Evolutionary conservation across 2,329 filamentous ascomycete genomes (phyloP), one percentile per base, ranked within the genome.

Genomic region (Stagonosporopsis tanaceti): DNA sequence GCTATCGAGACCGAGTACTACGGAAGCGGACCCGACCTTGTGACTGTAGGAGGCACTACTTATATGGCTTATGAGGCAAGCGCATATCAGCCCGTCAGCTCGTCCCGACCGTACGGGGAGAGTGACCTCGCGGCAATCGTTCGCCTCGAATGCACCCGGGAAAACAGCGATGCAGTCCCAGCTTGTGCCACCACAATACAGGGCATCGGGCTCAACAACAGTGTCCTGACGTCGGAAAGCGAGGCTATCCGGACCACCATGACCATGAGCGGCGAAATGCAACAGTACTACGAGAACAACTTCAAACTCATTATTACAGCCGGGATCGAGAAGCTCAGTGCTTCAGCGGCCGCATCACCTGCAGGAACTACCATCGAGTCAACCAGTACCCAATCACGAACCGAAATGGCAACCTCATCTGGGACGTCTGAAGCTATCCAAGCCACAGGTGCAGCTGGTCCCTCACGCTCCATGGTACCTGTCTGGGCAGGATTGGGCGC

Each of bases 401-500:
- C 22, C 14, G 45, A 34, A 2, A 50, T 37, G 4, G 28, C 38
- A 6, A 32, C 25, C 12, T 47, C 53, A 2, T 53, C 54, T 45
- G 44, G 41, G n/a, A 37, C 50, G 7, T 47, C 58, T 25, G 48
- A 38, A 30, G 25, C 40, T 39, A 32, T 22, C 34, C 59, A 63
- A 47, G 53, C 48, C n/a, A 61, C 60, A 12, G 62, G 60, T 15
- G 68, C 62, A 30, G 65, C 67, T 20, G 62, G 58, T 12, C 60
- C 66, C 0, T 56, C 68, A 47, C 60, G 54, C 47, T 66, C 67
- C 0, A 42, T 66, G 35, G 64, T 60, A 4, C 71, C 72, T 50
- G 63, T 62, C 15, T 40, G 72, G 41, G 68, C 64, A 12, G 72
- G 71, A 38, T 46, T 73, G n/a, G 72, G 70, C 50, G 70, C 66